Evolutionary conservation across 202 grass and related monocot species (phyloP).

Genomic region (Zoysia matrella): DNA sequence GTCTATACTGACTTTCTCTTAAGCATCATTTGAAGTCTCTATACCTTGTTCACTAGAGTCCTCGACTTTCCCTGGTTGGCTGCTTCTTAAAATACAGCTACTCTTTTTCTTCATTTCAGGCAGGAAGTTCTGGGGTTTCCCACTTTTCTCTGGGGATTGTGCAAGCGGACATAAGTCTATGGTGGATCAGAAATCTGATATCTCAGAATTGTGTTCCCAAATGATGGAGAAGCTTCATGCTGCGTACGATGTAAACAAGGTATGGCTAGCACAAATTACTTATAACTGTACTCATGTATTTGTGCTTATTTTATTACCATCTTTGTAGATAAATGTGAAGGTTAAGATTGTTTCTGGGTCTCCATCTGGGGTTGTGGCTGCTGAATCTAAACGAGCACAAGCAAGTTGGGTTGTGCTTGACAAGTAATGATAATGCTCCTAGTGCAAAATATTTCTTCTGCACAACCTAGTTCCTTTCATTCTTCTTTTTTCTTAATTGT

Average conservation of each 20-base stretch:
- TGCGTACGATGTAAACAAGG: conserved; percentile 84
- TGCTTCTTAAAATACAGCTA: conserved; percentile 24
- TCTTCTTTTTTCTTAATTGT: conserved; percentile 36
- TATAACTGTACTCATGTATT: neutral
- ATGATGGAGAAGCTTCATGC: too few relatives aligned
- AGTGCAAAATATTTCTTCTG: conserved; percentile 20
- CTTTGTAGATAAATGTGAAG: conserved; percentile 27
- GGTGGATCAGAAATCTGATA: conserved; percentile 84
- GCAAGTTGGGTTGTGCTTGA: conserved; percentile 99
- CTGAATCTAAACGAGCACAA: conserved; percentile 83
- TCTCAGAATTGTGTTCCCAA: conserved; percentile 54
- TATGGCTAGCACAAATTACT: conserved; percentile 24
- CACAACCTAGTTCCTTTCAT: conserved; percentile 1
- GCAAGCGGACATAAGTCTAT: conserved; percentile 87
- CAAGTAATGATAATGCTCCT: conserved; percentile 71
- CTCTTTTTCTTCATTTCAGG: conserved; percentile 56
- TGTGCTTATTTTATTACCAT: conserved; percentile 41
- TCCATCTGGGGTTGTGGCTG: conserved; percentile 77
- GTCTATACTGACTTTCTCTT: conserved; percentile 8
- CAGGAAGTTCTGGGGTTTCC: conserved; percentile 95
- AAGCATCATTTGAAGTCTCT: conserved; percentile 17
- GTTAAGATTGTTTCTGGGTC: conserved; percentile 86
- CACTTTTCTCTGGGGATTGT: conserved; percentile 87
- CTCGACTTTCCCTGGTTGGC: neutral
- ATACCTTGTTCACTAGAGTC: conserved; percentile 20